Evolutionary conservation across 306 rosid species (phyloP).

Genomic region (Corylus americana): DNA sequence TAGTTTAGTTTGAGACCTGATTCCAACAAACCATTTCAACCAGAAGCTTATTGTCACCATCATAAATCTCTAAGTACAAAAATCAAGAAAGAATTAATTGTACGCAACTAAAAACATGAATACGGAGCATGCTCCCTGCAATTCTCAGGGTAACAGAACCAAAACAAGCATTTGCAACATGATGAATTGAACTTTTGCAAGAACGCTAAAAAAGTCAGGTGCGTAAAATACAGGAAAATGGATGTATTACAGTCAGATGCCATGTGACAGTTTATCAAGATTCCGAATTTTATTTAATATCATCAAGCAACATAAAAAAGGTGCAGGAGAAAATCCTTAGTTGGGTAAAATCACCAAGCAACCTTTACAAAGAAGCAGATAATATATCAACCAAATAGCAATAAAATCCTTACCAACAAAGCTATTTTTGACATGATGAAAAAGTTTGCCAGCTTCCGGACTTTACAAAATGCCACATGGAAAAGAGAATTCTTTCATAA

Average conservation of each 20-base stretch:
- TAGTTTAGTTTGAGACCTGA: background rate
- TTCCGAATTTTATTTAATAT: background rate
- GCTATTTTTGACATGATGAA: background rate
- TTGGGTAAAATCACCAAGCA: no score
- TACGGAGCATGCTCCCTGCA: background rate
- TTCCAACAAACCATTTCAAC: background rate
- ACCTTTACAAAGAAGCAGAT: background rate
- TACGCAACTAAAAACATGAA: background rate
- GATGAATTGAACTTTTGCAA: no score
- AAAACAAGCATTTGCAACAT: no score
- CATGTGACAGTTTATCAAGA: background rate
- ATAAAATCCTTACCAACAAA: background rate
- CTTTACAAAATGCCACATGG: background rate
- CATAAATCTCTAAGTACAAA: no score
- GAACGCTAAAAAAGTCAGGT: background rate
- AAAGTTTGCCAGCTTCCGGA: background rate
- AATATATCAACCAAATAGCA: background rate
- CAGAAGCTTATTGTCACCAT: background rate
- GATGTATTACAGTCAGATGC: background rate
- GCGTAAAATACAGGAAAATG: background rate
- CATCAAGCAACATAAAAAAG: background rate
- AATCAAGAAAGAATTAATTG: background rate
- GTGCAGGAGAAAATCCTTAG: no score
- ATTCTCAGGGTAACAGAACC: background rate
- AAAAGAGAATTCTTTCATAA: background rate